Base-by-base conservation (phyloP, 306 rosid genomes). In the Ceratonia siliqua region DNA sequence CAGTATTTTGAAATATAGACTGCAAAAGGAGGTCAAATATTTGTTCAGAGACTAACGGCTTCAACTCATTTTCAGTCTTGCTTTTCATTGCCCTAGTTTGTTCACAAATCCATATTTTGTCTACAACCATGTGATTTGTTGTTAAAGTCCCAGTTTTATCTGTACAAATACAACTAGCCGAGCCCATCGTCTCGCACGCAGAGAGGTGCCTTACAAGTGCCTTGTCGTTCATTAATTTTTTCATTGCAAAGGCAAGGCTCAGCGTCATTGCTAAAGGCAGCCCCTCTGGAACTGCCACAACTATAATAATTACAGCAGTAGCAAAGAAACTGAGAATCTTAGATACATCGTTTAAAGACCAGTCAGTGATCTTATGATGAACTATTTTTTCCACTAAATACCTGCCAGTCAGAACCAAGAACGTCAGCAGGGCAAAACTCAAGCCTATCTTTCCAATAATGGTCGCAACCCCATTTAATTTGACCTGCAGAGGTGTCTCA, bases 181-280 rank as follows among this genome's bases (percentile, higher is more conserved):
- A 94, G 6, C 98, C 97, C 96, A 94, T 91, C 1, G 98, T 91
- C 79, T 94, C 98, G 18, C 97, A 91, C 9, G 98, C 93, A 22
- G 98, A 87, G 10, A 94, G 92, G 75, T 92, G 97, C 64, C 98
- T 87, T 7, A 94, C 96, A 0, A 94, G 89, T 48, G 97, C 98
- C 82, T 82, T 90, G 80, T 94, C 95, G 24, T 76, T 77, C 97
- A 94, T 94, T 5, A 94, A 41, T 80, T 90, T 88, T 76, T 91
- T 94, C 97, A 91, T 91, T 25, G 95, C 97, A 64, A 94, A 91
- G 25, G 97, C 96, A 73, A 94, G 98, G 76, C 98, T 92, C 55
- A 94, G 61, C 22, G 98, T 91, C 70, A 94, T 96, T 4, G 98
- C 98, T 72, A 94, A 72, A 36, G 97, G 98, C 1, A 94, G 70